A percentile compares a stretch with the other conserved stretches of the same genome.
These are phyloP conservation scores for Candida saitoana DNA, from an alignment of 805 yeast species.

Conservation along the genomic window DNA sequence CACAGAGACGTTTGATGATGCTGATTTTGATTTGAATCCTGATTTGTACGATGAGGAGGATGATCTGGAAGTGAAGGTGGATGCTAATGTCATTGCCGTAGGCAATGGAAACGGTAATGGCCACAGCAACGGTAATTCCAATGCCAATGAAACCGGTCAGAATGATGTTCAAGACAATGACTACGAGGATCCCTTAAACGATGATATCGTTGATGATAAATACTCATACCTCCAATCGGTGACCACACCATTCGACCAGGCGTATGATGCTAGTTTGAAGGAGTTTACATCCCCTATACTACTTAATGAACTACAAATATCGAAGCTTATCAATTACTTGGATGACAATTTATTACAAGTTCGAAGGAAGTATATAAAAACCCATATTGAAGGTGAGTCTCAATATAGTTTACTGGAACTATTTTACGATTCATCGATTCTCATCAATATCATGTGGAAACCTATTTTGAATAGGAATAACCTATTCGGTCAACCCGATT, in stretches of 20 bases:
- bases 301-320: constrained; percentile 26
- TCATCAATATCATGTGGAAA: constrained; percentile 31
- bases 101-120: constrained; percentile 4
- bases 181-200: too few species aligned
- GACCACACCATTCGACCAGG: constrained; percentile 30
- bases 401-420: constrained; percentile 23
- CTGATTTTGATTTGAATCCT: constrained; percentile 38
- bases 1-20: constrained; percentile 17
- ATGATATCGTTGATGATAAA: not conserved
- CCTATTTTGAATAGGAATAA: constrained; percentile 21
- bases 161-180: not conserved
- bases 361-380: constrained; percentile 33
- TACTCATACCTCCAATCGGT: constrained; percentile 9
- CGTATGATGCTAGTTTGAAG: constrained; percentile 15
- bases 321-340: constrained; percentile 31
- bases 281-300: not conserved
- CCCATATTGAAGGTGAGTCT: constrained; percentile 26
- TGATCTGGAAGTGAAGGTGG: constrained; percentile 9
- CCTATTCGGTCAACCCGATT: constrained; percentile 35
- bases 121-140: not conserved
- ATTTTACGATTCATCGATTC: constrained; percentile 19
- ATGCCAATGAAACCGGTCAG: not conserved
- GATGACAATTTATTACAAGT: constrained; percentile 32
- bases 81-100: constrained; percentile 25
- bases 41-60: constrained; percentile 29